Percentiles rank a stretch among this genome's conserved stretches.
Evolutionary conservation across 257 asterid species (phyloP).

Genomic region (Verbascum thapsus): DNA sequence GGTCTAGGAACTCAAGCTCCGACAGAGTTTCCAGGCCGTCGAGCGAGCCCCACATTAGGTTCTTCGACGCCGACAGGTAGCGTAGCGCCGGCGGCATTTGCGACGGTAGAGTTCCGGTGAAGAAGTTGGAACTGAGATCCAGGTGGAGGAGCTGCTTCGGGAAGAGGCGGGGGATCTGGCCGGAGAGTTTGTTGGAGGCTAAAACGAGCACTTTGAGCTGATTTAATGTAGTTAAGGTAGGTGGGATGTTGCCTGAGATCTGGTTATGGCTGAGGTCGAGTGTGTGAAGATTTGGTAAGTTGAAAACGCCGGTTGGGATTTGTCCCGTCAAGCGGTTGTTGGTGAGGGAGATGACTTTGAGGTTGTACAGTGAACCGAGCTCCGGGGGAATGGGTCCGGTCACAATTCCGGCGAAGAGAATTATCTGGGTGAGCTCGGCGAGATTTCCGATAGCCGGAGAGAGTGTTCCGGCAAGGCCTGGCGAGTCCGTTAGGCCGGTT

Average conservation of each 20-base stretch:
- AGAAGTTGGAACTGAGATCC: slow-evolving; percentile 53
- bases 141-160: slow-evolving; percentile 59
- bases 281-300: slow-evolving; percentile 60
- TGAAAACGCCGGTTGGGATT: slow-evolving; percentile 46
- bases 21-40: slow-evolving; percentile 42
- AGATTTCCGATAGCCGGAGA: slow-evolving; percentile 53
- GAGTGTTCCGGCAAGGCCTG: slow-evolving; percentile 65
- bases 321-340: slow-evolving; percentile 62
- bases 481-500: slow-evolving; percentile 73
- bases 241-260: slow-evolving; percentile 52
- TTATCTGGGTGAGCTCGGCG: slow-evolving; percentile 55
- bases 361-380: slow-evolving; percentile 45
- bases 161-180: slow-evolving; percentile 40
- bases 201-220: slow-evolving; percentile 49
- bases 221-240: slow-evolving; percentile 21
- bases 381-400: slow-evolving; percentile 64
- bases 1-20: slow-evolving; percentile 61
- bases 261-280: slow-evolving; percentile 72
- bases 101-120: slow-evolving; percentile 52
- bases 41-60: slow-evolving; percentile 66
- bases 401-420: slow-evolving; percentile 76
- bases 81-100: slow-evolving; percentile 57
- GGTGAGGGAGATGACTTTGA: slow-evolving; percentile 61
- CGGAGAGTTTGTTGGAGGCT: slow-evolving; percentile 50
- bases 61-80: slow-evolving; percentile 54